Conservation (phyloP, 495 filamentous ascomycete species). For the Penicillium steckii region DNA sequence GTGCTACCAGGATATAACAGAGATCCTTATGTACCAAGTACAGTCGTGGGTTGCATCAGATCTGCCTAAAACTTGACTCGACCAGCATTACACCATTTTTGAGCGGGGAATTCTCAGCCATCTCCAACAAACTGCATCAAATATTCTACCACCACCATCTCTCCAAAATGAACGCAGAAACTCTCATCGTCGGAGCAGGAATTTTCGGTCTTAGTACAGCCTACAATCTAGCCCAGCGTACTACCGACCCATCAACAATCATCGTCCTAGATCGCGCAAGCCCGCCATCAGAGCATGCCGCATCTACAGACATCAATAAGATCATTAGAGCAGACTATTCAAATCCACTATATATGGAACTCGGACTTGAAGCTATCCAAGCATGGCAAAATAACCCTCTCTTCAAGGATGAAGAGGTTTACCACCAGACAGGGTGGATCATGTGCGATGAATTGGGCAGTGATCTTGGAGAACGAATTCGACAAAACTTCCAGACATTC, state of each 20-base stretch:
- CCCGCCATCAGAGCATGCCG: conserved; percentile 23
- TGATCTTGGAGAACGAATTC: conserved; percentile 27
- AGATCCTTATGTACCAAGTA: too few relatives aligned
- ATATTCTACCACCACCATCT: neutral
- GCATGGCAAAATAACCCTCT: conserved; percentile 25
- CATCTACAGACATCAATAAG: conserved; percentile 35
- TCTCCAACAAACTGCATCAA: too few relatives aligned
- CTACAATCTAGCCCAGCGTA: conserved; percentile 35
- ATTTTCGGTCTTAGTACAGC: conserved; percentile 45
- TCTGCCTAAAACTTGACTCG: too few relatives aligned
- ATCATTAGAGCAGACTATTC: conserved; percentile 38
- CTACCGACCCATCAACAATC: conserved; percentile 24
- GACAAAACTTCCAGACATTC: conserved; percentile 30
- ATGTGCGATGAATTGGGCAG: conserved; percentile 29
- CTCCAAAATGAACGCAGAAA: conserved; percentile 14
- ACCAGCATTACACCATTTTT: too few relatives aligned
- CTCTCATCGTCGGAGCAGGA: conserved; percentile 44
- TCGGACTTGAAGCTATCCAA: conserved; percentile 32
- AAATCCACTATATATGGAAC: conserved; percentile 28
- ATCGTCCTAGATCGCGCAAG: conserved; percentile 36
- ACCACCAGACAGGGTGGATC: conserved; percentile 37
- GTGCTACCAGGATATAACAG: too few relatives aligned
- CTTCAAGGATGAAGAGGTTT: conserved; percentile 23
- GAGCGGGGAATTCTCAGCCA: too few relatives aligned
- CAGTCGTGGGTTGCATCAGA: too few relatives aligned